Percentiles rank a stretch among this genome's conserved stretches.
These are phyloP conservation scores for Penicillium samsonianum DNA, from an alignment of 495 filamentous ascomycete species.

Conservation along the genomic window DNA sequence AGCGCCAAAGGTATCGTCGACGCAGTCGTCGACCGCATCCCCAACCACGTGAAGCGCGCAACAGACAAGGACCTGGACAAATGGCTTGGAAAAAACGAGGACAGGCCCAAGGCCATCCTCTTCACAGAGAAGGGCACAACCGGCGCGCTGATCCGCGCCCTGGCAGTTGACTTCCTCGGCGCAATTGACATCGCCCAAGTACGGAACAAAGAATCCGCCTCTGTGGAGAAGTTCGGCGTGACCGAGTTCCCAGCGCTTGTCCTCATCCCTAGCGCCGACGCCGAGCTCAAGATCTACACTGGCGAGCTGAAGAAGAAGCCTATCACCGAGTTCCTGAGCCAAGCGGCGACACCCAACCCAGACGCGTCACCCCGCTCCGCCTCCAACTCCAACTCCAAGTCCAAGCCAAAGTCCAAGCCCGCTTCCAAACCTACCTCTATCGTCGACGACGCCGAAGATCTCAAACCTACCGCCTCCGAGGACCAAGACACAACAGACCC, in stretches of 20 bases:
- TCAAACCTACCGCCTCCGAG: constrained; percentile 47
- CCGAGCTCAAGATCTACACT: constrained; percentile 69
- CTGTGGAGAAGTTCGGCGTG: constrained; percentile 74
- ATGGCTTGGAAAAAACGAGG: constrained; percentile 72
- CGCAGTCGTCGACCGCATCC: constrained; percentile 80
- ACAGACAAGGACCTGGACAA: constrained; percentile 76
- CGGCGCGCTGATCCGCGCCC: constrained; percentile 74
- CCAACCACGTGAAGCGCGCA: constrained; percentile 83
- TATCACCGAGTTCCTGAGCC: constrained; percentile 80
- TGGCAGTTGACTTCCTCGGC: constrained; percentile 91
- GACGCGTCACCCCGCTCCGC: constrained; percentile 44
- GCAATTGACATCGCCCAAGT: constrained; percentile 81
- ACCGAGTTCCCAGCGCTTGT: constrained; percentile 77
- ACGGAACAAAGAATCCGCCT: constrained; percentile 73
- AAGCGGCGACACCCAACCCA: constrained; percentile 71
- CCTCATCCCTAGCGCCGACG: constrained; percentile 72
- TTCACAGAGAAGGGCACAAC: constrained; percentile 95
- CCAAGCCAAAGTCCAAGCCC: constrained; percentile 48
- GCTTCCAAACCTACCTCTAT: constrained; percentile 29
- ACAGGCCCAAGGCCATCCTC: constrained; percentile 80
- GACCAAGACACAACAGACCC: constrained; percentile 26
- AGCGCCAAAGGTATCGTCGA: constrained; percentile 85
- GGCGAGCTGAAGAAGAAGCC: constrained; percentile 85
- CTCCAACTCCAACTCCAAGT: constrained; percentile 47
- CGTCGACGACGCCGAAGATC: constrained; percentile 45